Evolutionary conservation across 2,329 filamentous ascomycete genomes (phyloP).

Genomic region (Scedosporium dehoogii): DNA sequence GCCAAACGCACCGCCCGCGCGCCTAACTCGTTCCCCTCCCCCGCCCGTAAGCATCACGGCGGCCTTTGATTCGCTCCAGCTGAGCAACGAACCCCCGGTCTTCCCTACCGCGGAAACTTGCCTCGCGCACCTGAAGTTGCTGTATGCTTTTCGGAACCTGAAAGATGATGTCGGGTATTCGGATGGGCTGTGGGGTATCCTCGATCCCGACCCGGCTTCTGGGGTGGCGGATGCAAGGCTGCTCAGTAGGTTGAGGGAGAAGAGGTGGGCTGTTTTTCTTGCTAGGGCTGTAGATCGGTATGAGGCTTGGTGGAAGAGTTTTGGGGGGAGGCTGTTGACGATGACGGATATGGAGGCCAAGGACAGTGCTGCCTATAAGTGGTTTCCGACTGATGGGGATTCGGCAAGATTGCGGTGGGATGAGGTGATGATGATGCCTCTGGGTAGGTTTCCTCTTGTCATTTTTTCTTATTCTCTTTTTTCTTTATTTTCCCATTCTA

Average conservation of each 20-base stretch:
- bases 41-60: neutral
- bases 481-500: neutral
- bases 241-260: conserved; percentile 53
- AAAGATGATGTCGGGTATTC: conserved; percentile 56
- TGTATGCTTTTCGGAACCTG: conserved; percentile 57
- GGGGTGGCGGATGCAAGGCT: conserved; percentile 20
- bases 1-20: neutral
- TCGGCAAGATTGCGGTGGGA: conserved; percentile 23
- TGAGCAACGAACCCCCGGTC: conserved; percentile 5
- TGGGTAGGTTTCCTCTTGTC: conserved; percentile 35
- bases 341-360: conserved; percentile 24
- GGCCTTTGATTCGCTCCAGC: conserved; percentile 1
- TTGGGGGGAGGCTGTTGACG: conserved; percentile 20
- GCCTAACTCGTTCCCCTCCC: neutral
- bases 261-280: conserved; percentile 64
- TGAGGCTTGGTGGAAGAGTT: conserved; percentile 50
- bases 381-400: conserved; percentile 20
- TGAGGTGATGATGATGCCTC: conserved; percentile 40
- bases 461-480: neutral
- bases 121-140: conserved; percentile 63
- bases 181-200: conserved; percentile 57
- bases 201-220: conserved; percentile 8
- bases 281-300: conserved; percentile 60
- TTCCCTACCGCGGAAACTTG: conserved; percentile 37
- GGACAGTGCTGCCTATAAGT: conserved; percentile 16